A percentile compares a stretch with the other conserved stretches of the same genome.
Conservation (phyloP, 2,329 filamentous ascomycete species). For the Acephala macrosclerotiorum region DNA sequence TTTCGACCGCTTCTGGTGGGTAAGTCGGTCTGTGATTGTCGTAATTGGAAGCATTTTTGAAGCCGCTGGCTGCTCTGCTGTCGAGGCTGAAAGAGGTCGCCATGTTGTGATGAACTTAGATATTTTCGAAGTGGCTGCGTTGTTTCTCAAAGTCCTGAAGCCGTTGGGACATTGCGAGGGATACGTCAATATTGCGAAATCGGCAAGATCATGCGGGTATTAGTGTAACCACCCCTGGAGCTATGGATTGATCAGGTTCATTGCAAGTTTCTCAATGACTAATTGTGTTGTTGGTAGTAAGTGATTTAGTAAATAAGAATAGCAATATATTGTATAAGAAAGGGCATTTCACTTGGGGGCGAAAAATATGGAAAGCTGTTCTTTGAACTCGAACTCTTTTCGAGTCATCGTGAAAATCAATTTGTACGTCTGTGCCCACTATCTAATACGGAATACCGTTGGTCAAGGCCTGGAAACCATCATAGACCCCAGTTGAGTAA, state of each 20-base stretch:
- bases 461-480: constrained; percentile 96
- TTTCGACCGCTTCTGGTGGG: constrained; percentile 61
- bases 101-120: not conserved
- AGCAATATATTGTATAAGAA: too few species aligned
- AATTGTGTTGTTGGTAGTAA: too few species aligned
- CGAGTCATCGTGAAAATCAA: not conserved
- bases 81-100: constrained; percentile 30
- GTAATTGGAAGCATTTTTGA: constrained; percentile 69
- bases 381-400: not conserved
- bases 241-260: too few species aligned
- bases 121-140: not conserved
- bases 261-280: too few species aligned
- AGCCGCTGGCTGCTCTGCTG: constrained; percentile 53
- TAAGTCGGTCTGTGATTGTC: constrained; percentile 75
- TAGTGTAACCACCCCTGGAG: not conserved
- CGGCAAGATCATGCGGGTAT: constrained; percentile 6
- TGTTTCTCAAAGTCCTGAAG: not conserved
- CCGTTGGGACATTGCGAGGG: not conserved
- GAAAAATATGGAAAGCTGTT: not conserved
- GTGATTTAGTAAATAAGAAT: too few species aligned
- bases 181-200: constrained; percentile 18
- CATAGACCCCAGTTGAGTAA: constrained; percentile 93
- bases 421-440: too few species aligned
- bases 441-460: constrained; percentile 88
- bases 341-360: too few species aligned